phyloP scores from a whole-genome alignment of 768 basidiomycete species.

The Macrolepiota fuliginosa region DNA sequence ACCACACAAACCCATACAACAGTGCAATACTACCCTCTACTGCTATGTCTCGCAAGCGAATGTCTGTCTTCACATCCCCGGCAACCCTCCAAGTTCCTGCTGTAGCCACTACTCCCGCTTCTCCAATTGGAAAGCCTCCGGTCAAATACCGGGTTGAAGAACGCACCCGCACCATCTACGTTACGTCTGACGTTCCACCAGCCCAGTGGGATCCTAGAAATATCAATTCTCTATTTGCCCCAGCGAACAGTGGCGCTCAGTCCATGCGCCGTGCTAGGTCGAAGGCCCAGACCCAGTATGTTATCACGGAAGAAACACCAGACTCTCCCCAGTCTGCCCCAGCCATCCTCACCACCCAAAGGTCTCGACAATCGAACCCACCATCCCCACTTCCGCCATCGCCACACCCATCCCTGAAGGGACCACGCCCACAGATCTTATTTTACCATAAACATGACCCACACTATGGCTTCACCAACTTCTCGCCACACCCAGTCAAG shows the following conservation, averaged over 20 bases:
- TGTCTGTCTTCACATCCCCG: constrained; percentile 37
- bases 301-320: constrained; percentile 21
- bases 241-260: constrained; percentile 30
- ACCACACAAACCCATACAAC: background rate
- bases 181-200: constrained; percentile 41
- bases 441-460: constrained; percentile 67
- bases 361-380: constrained; percentile 12
- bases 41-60: constrained; percentile 33
- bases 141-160: constrained; percentile 48
- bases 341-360: constrained; percentile 3
- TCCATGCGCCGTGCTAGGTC: constrained; percentile 32
- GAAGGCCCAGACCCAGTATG: constrained; percentile 26
- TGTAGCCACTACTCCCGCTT: constrained; percentile 14
- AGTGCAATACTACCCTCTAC: constrained; percentile 1
- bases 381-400: constrained; percentile 15
- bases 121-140: constrained; percentile 30
- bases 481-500: constrained; percentile 61
- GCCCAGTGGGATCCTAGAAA: constrained; percentile 40
- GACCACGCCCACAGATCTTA: constrained; percentile 38
- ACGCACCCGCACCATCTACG: constrained; percentile 44
- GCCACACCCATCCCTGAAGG: constrained; percentile 15
- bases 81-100: constrained; percentile 22
- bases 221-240: constrained; percentile 36
- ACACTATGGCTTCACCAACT: constrained; percentile 73
- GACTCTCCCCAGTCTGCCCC: constrained; percentile 5